These are phyloP conservation scores for Candida fluviatilis DNA, from an alignment of 805 yeast species.

Conservation along the genomic window DNA sequence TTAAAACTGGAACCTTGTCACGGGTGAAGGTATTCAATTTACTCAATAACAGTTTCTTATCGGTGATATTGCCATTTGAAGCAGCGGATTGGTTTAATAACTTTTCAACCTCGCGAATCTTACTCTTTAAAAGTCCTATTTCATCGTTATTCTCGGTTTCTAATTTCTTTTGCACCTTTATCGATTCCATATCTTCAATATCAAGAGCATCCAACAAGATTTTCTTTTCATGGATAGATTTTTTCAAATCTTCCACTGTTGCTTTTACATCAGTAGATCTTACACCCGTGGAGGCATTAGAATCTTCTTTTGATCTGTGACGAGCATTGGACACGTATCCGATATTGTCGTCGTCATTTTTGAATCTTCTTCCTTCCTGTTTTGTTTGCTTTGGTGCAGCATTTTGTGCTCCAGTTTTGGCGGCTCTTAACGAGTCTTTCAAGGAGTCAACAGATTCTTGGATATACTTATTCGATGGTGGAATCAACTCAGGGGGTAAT, in stretches of 20 bases:
- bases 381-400: slow-evolving; percentile 19
- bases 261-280: slow-evolving; percentile 27
- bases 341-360: slow-evolving; percentile 68
- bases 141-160: slow-evolving; percentile 44
- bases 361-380: slow-evolving; percentile 39
- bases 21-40: slow-evolving; percentile 58
- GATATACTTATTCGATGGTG: slow-evolving; percentile 76
- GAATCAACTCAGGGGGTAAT: slow-evolving; percentile 85
- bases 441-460: slow-evolving; percentile 67
- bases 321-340: slow-evolving; percentile 69
- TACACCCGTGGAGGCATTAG: slow-evolving; percentile 9
- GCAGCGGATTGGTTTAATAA: slow-evolving; percentile 25
- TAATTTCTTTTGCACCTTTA: slow-evolving; percentile 26
- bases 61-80: slow-evolving; percentile 33
- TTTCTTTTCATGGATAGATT: slow-evolving; percentile 66
- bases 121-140: slow-evolving; percentile 60
- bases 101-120: slow-evolving; percentile 48
- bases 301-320: slow-evolving; percentile 38
- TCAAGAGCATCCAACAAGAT: slow-evolving; percentile 68
- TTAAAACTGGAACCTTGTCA: slow-evolving; percentile 68
- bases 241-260: slow-evolving; percentile 54
- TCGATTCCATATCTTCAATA: slow-evolving; percentile 52
- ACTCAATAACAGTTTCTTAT: slow-evolving; percentile 48
- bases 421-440: slow-evolving; percentile 56
- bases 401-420: slow-evolving; percentile 17